Percentiles rank a stretch among this genome's conserved stretches.
Evolutionary conservation across 1,139 yeast genomes (phyloP).

Genomic region (Candida tetrigidarum): DNA sequence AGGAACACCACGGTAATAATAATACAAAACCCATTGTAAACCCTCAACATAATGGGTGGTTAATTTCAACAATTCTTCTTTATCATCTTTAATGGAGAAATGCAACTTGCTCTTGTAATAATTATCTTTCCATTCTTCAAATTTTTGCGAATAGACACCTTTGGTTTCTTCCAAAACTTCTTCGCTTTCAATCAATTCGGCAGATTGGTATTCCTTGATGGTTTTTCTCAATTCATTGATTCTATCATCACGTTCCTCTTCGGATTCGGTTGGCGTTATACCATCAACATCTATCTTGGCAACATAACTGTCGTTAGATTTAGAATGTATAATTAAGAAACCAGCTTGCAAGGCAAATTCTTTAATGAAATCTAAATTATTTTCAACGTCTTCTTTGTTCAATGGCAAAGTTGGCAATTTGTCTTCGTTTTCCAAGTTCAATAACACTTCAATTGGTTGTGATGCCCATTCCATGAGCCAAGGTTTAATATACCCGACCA

Average conservation of each 20-base stretch:
- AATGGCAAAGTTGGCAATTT: slow-evolving; percentile 53
- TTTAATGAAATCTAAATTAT: slow-evolving; percentile 62
- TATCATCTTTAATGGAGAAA: slow-evolving; percentile 56
- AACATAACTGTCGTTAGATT: slow-evolving; percentile 53
- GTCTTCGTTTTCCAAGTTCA: slow-evolving; percentile 43
- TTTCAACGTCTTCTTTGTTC: slow-evolving; percentile 50
- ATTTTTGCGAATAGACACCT: slow-evolving; percentile 70
- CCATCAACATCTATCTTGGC: slow-evolving; percentile 78
- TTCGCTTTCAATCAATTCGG: slow-evolving; percentile 66
- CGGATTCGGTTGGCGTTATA: slow-evolving; percentile 63
- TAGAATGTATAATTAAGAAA: slow-evolving; percentile 65
- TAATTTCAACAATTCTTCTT: slow-evolving; percentile 59
- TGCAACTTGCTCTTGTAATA: slow-evolving; percentile 82
- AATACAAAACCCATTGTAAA: slow-evolving; percentile 91
- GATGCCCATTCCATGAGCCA: slow-evolving; percentile 59
- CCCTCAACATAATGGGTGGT: slow-evolving; percentile 93
- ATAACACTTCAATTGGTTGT: slow-evolving; percentile 31
- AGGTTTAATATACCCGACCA: slow-evolving; percentile 63
- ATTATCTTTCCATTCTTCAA: slow-evolving; percentile 77
- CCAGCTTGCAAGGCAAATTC: slow-evolving; percentile 68
- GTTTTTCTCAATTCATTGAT: slow-evolving; percentile 43
- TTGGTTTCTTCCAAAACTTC: slow-evolving; percentile 65
- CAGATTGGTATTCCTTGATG: slow-evolving; percentile 71
- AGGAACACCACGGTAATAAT: slow-evolving; percentile 86
- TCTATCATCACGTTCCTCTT: slow-evolving; percentile 63